A percentile compares a stretch with the other conserved stretches of the same genome.
Conservation (phyloP, 495 filamentous ascomycete species). For the Aspergillus diversus region DNA sequence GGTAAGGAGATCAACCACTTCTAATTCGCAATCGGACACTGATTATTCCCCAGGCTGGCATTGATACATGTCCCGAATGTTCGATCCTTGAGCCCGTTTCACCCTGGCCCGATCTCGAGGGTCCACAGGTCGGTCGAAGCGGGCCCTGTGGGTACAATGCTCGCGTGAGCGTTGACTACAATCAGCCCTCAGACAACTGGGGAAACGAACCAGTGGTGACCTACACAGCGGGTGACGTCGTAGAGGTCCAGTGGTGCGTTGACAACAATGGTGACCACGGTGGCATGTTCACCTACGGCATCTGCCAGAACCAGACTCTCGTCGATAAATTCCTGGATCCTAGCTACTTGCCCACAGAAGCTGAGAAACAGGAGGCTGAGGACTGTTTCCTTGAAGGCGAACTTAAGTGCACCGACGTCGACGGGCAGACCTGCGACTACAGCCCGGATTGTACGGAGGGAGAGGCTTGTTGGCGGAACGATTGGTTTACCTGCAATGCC, state of each 20-base stretch:
- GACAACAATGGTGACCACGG: conserved; percentile 64
- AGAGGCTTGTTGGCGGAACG: conserved; percentile 55
- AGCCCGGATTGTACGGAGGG: conserved; percentile 52
- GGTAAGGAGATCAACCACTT: conserved; percentile 30
- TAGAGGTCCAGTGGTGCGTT: conserved; percentile 60
- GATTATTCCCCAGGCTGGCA: conserved; percentile 34
- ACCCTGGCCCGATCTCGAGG: conserved; percentile 54
- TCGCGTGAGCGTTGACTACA: conserved; percentile 59
- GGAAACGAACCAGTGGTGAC: conserved; percentile 47
- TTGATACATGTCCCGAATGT: conserved; percentile 59
- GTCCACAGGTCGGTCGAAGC: conserved; percentile 51
- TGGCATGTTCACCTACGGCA: conserved; percentile 61
- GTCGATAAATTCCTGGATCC: conserved; percentile 57
- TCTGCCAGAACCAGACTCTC: conserved; percentile 56
- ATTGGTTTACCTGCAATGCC: conserved; percentile 61
- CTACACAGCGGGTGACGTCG: conserved; percentile 48
- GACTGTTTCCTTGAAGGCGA: conserved; percentile 55
- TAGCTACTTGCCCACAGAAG: conserved; percentile 52
- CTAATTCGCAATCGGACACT: background rate
- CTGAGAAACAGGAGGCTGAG: conserved; percentile 59
- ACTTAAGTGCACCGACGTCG: conserved; percentile 55
- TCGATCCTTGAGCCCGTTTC: conserved; percentile 59
- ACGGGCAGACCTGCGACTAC: conserved; percentile 55
- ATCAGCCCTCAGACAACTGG: conserved; percentile 50
- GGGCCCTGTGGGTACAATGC: conserved; percentile 62